Evolutionary conservation across 139 green algal species (phyloP).

Genomic region (Desmodesmus armatus): DNA sequence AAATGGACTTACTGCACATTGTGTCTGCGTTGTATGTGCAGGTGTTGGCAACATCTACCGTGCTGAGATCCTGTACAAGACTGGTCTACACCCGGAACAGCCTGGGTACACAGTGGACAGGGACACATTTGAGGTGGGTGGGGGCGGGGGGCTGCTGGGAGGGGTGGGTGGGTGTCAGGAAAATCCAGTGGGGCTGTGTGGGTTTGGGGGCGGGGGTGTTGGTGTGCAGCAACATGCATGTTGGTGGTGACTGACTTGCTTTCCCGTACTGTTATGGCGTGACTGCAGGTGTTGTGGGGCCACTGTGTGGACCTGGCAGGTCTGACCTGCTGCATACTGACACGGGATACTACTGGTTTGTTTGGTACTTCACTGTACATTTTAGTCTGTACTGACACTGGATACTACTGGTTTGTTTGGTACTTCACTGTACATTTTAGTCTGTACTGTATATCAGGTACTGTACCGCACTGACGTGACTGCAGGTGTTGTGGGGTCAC

Average conservation of each 20-base stretch:
- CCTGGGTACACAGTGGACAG: constrained; percentile 63
- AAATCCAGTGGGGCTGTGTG: not conserved
- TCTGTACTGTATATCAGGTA: not conserved
- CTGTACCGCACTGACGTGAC: not conserved
- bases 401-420: too few species aligned
- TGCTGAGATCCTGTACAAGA: constrained; percentile 89
- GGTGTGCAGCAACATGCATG: not conserved
- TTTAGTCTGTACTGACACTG: not conserved
- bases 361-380: not conserved
- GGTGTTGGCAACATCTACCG: constrained; percentile 91
- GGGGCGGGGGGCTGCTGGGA: too few species aligned
- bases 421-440: not conserved
- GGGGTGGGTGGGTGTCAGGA: constrained; percentile 53
- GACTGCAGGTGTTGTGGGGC: constrained; percentile 55
- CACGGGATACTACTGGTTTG: too few species aligned
- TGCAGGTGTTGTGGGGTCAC: constrained; percentile 66
- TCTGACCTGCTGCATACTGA: not conserved
- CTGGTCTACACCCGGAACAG: constrained; percentile 85
- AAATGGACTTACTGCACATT: too few species aligned
- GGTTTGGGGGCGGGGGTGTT: not conserved
- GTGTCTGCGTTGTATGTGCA: too few species aligned
- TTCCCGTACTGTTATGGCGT: not conserved
- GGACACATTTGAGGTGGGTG: constrained; percentile 70
- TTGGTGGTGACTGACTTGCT: not conserved
- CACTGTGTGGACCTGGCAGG: constrained; percentile 70